phyloP scores from a whole-genome alignment of 192 early-diverging fungal species.

The Linnemannia zychae region DNA sequence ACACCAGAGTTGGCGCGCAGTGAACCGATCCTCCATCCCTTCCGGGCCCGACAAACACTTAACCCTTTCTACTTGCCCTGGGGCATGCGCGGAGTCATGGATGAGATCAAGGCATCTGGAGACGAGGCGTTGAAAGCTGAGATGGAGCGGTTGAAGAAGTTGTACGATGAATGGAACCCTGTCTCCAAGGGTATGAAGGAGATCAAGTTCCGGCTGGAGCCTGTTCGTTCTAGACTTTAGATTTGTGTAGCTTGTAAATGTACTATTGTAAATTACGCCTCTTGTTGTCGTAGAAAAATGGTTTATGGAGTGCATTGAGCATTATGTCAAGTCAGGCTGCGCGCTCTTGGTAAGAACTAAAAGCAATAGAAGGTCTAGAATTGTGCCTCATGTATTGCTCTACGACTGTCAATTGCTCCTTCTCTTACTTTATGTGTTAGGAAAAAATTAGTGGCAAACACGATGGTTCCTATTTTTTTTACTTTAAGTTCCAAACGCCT shows the following conservation, averaged over 20 bases:
- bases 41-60: slow-evolving; percentile 75
- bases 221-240: slow-evolving; percentile 72
- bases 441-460: too few species aligned
- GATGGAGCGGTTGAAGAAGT: slow-evolving; percentile 70
- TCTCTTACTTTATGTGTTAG: too few species aligned
- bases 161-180: slow-evolving; percentile 89
- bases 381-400: too few species aligned
- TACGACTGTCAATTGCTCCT: too few species aligned
- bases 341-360: too few species aligned
- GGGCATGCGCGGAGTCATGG: slow-evolving; percentile 90
- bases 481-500: too few species aligned
- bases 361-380: too few species aligned
- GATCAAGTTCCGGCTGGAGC: slow-evolving; percentile 93
- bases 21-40: slow-evolving; percentile 62
- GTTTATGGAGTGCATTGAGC: too few species aligned
- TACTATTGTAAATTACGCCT: slow-evolving; percentile 1
- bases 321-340: too few species aligned
- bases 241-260: neutral
- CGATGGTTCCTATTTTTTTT: too few species aligned
- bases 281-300: too few species aligned
- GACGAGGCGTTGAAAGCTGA: slow-evolving; percentile 71
- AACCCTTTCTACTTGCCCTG: slow-evolving; percentile 96
- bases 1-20: slow-evolving; percentile 26
- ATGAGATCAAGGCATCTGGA: slow-evolving; percentile 73
- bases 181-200: slow-evolving; percentile 78